Evolutionary conservation across 2,329 filamentous ascomycete genomes (phyloP), one percentile per base, ranked within the genome.

Genomic region (Sarocladium strictum): DNA sequence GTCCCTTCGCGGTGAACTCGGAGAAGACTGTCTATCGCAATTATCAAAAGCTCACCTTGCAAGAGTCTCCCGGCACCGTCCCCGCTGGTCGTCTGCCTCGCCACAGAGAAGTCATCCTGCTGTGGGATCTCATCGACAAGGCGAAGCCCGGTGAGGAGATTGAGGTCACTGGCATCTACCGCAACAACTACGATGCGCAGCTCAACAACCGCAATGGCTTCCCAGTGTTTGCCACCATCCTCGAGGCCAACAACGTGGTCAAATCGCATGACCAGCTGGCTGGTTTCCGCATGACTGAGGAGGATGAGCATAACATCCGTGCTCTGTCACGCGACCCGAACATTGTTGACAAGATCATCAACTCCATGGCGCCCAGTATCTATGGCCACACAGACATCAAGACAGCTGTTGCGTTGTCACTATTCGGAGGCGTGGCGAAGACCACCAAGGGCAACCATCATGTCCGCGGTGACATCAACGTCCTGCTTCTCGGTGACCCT

Each of bases 141-240:
- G 93, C 93, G 40, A 99, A 99, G 74, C 94, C 94, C 26, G 94
- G 94, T 55, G 94, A 99, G 71, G 95, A 99, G 68, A 92, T 99
- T 55, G 94, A 99, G 66, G 86, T 99, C 10, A 97, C 92, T 7
- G 94, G 94, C 59, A 89, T 96, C 62, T 99, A 99, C 74, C 87
- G 91, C 63, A 99, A 99, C 77, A 97, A 95, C 74, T 99, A 97
- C 66, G 93, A 97, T 68, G 92, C 94, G 3, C 90, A 96, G 63
- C 81, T 99, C 54, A 99, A 99, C 75, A 97, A 97, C 75, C 93
- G 94, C 66, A 99, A 97, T 66, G 94, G 94, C 3, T 97, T 99
- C 73, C 94, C 94, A 0, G 94, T 99, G 33, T 99, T 99, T 70
- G 93, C 94, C 3, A 99, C 94, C 0, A 94, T 99, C 56, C 81